Evolutionary conservation across 2,329 filamentous ascomycete genomes (phyloP).

Genomic region (Penicillium fuscoglaucum): DNA sequence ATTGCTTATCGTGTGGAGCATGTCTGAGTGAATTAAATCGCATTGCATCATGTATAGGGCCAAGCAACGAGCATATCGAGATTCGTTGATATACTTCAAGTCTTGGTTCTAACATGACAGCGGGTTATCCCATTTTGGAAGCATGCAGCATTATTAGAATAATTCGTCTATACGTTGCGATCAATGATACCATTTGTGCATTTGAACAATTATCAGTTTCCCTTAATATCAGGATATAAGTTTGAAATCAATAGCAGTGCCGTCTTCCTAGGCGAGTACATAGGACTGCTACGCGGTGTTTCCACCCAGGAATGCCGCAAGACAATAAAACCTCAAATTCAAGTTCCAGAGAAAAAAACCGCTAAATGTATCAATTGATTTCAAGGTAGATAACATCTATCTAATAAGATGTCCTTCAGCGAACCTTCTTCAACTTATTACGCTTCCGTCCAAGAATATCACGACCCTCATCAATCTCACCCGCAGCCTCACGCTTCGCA

Average conservation of each 20-base stretch:
- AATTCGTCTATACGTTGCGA: conserved; percentile 14
- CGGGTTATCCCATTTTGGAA: conserved; percentile 8
- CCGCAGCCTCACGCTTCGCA: conserved; percentile 86
- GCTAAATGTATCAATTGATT: conserved; percentile 17
- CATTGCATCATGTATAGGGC: neutral
- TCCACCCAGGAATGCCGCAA: neutral
- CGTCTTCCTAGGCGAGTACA: neutral
- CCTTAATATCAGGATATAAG: neutral
- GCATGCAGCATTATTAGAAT: conserved; percentile 15
- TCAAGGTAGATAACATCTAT: neutral
- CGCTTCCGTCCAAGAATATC: conserved; percentile 84
- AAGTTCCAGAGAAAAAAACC: neutral
- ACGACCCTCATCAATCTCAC: conserved; percentile 88
- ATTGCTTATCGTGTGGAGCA: neutral
- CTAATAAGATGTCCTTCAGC: conserved; percentile 23
- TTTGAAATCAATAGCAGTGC: neutral
- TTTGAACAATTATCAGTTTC: neutral
- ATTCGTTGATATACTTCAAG: neutral
- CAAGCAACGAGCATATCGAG: neutral
- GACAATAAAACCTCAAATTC: neutral
- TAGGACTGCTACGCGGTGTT: neutral
- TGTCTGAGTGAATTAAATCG: neutral
- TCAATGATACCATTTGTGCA: conserved; percentile 28
- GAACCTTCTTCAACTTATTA: conserved; percentile 48
- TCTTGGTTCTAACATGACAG: neutral